phyloP scores from a whole-genome alignment of 768 basidiomycete species.

The Boletus reticuloceps region DNA sequence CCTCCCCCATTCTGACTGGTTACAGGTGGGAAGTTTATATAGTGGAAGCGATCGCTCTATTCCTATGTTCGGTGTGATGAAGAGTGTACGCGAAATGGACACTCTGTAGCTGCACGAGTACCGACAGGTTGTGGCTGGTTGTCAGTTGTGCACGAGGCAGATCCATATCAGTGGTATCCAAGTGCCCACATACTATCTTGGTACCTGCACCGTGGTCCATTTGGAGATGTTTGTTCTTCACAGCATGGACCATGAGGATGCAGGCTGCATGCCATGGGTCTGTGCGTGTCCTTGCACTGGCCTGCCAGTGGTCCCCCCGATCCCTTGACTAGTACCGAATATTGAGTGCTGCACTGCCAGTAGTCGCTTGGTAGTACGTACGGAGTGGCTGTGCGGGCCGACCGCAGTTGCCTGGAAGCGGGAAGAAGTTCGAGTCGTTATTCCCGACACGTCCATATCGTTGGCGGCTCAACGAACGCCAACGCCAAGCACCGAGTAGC shows the following conservation, averaged over 20 bases:
- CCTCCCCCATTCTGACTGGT: constrained; percentile 16
- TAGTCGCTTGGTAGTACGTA: too few species aligned
- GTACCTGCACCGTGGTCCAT: not conserved
- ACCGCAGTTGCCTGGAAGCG: not conserved
- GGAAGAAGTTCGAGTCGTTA: not conserved
- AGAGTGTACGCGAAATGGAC: not conserved
- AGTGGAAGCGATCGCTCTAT: not conserved
- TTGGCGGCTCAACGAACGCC: not conserved
- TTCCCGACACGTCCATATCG: not conserved
- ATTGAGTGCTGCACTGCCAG: not conserved
- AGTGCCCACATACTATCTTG: not conserved
- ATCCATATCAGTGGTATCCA: constrained; percentile 19
- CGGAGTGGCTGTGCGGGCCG: constrained; percentile 9
- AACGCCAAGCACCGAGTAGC: not conserved
- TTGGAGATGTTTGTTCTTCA: constrained; percentile 8
- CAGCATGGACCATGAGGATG: not conserved
- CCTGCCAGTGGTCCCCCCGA: not conserved
- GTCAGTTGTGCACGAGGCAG: constrained; percentile 21
- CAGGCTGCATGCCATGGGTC: not conserved
- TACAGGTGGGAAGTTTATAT: not conserved
- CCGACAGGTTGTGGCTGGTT: not conserved
- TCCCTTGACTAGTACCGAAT: not conserved
- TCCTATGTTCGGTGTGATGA: constrained; percentile 1
- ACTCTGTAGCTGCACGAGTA: not conserved
- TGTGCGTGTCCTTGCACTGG: not conserved